These are phyloP conservation scores for Hepatocystis sp. DNA, from an alignment of 169 alveolate genomes.

Conservation along the genomic window DNA sequence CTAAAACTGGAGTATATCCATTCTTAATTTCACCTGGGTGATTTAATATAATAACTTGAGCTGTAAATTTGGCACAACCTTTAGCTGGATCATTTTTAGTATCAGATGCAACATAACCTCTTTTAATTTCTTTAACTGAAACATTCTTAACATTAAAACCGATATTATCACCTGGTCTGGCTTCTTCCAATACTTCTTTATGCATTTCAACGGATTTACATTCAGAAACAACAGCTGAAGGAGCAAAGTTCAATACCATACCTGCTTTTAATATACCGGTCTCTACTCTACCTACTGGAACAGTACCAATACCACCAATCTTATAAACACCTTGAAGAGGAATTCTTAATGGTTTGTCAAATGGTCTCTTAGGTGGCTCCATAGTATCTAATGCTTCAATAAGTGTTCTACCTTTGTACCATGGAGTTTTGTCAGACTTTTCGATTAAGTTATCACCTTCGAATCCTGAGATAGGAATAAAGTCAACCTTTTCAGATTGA, in stretches of 20 bases:
- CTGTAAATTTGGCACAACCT: constrained; percentile 94
- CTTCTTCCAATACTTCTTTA: constrained; percentile 96
- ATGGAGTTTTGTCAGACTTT: constrained; percentile 95
- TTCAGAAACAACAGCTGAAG: constrained; percentile 96
- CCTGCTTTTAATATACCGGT: constrained; percentile 95
- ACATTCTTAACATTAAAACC: constrained; percentile 98
- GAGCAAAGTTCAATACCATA: constrained; percentile 93
- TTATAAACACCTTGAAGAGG: constrained; percentile 98
- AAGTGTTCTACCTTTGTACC: constrained; percentile 98
- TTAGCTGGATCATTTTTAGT: constrained; percentile 98
- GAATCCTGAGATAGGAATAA: constrained; percentile 99
- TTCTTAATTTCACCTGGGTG: constrained; percentile 98
- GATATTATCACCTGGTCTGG: constrained; percentile 99
- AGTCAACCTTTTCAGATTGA: constrained; percentile 97
- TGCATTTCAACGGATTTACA: constrained; percentile 99
- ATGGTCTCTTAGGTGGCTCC: constrained; percentile 98
- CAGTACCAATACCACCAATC: constrained; percentile 99
- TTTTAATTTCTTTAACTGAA: constrained; percentile 95
- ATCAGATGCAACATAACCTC: constrained; percentile 98
- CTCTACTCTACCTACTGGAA: constrained; percentile 99
- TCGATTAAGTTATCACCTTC: constrained; percentile 98
- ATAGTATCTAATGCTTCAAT: constrained; percentile 97
- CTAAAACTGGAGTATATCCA: constrained; percentile 98
- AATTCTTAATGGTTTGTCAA: constrained; percentile 97
- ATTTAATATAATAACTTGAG: constrained; percentile 96